Evolutionary conservation across 257 asterid genomes (phyloP), one percentile per base, ranked within the genome.

Genomic region (Ocimum tenuiflorum): DNA sequence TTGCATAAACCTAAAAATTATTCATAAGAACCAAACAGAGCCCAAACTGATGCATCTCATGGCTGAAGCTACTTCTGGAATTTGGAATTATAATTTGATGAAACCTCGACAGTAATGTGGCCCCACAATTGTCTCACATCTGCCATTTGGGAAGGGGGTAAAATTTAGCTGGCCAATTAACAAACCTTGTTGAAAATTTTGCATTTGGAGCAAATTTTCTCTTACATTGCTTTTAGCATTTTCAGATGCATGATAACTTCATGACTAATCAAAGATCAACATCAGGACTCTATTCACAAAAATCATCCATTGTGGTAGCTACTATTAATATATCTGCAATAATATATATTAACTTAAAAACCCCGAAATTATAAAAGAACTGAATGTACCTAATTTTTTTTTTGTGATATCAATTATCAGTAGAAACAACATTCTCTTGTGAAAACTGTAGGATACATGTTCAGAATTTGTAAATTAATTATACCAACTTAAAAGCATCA

Each of bases 21-120:
- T 13, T 48, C n/a, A 11, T 12, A 57, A 17, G 29, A 51, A 8
- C 45, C 45, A 47, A 42, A 55, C 39, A 63, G 50, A 35, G 38
- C 11, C 55, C n/a, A 19, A 11, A 45, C 19, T 57, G 41, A 18
- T 70, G 29, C 51, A 52, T 70, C 43, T 74, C 63, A 33, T 50
- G 45, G 13, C 68, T 59, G 69, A 50, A 47, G 66, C 57, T 33
- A 53, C 19, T 60, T 52, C 46, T 8, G 31, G 35, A 65, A 65
- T 27, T 51, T n/a, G n/a, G 56, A 60, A 42, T 35, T 60, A 22
- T 41, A 24, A 29, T 58, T 43, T 42, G 47, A 57, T 60, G 36
- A 69, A 58, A 68, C 3, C 6, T 54, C 45, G 54, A 19, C 43
- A 7, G 31, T 33, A 13, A 76, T 53, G 53, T 55, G 55, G 29